Evolutionary conservation across 208 protist genomes (phyloP), one percentile per base, ranked within the genome.

Genomic region (Acanthamoeba polyphaga): DNA sequence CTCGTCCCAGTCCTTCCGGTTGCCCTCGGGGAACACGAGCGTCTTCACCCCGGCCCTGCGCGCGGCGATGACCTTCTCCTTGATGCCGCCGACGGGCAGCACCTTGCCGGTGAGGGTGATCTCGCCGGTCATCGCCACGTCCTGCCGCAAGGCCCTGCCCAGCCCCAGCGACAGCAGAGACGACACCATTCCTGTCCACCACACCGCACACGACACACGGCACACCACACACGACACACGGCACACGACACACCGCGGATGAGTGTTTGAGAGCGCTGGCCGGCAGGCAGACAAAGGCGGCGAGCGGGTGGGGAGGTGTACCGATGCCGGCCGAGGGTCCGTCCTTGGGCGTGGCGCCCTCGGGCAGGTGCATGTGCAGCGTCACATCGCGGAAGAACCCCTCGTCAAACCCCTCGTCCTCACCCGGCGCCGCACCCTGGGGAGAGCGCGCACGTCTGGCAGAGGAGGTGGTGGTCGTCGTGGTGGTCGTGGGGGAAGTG

Each of bases 61-160:
- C 64, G 97, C 97, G 7, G 98, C 97, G 51, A 98, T 96, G 4
- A 97, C 46, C 92, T 99, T 99, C 90, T 99, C 98, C 84, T 97
- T 98, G 32, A 99, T 95, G 85, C 98, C 98, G 32, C 97, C 97
- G 13, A 99, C 96, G 10, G 96, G 87, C 27, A 99, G 95, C 1
- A 99, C 97, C 58, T 95, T 95, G 53, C 93, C 93, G 19, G 98
- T 98, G 22, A 98, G 93, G 15, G 98, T 97, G 7, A 99, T 89
- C 91, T 99, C 98, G 55, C 98, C 98, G 15, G 98, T 99, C 98
- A 99, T 99, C 10, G 98, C 98, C 0, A 98, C 27, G 70, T 98
- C 87, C 24, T 90, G 58, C 19, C 72, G 64, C 38, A 98, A 43
- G 6, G 96, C 29, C 46, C 64, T 96, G 22, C 96, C 64, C 17